Base-by-base conservation (phyloP, 2,329 filamentous ascomycete genomes). In the Leptographium radiaticola region DNA sequence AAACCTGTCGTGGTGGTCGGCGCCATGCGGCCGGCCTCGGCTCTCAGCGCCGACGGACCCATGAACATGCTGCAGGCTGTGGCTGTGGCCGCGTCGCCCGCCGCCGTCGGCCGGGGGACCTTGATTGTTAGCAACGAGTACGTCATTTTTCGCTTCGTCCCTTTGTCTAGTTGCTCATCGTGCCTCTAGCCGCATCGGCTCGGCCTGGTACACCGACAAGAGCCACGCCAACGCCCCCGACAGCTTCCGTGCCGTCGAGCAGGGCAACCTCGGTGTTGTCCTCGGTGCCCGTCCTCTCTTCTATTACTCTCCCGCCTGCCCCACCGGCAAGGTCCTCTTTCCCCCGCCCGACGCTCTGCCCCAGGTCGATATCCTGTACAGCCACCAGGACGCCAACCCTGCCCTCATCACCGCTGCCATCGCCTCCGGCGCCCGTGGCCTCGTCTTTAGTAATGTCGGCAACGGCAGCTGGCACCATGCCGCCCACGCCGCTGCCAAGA, bases 21-120 rank as follows among this genome's bases (percentile, higher is more conserved):
- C 6, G 74, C 80, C 18, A 84, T 84, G 80, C 70, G 80, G 11
- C 80, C 80, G 6, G 75, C 79, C 0, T 82, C 80, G 0, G 79
- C 79, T 13, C 70, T 83, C 60, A 78, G 75, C 56, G 79, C 81
- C 16, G 81, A 84, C 56, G 81, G 81, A 0, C 79, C 79, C 16
- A 55, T 55, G 36, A 83, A 84, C 64, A 70, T 84, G n/a, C 73
- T 79, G 43, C 74, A 79, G 63, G 76, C 79, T 11, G 79, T 81
- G 1, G 77, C 72, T 0, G 68, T 83, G 4, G 80, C 80, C 0
- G 70, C 68, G 1, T 70, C 67, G 39, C 65, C 70, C 2, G 64
- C 66, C 2, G 76, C 76, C 1, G 63, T 61, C 8, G 68, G 72
- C 50, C 70, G 80, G 1, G 81, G 80, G 39, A 71, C 75, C 12